Percentiles rank a stretch among this genome's conserved stretches.
phyloP scores from a whole-genome alignment of 176 grass and related monocot genomes.

The Olyra latifolia region DNA sequence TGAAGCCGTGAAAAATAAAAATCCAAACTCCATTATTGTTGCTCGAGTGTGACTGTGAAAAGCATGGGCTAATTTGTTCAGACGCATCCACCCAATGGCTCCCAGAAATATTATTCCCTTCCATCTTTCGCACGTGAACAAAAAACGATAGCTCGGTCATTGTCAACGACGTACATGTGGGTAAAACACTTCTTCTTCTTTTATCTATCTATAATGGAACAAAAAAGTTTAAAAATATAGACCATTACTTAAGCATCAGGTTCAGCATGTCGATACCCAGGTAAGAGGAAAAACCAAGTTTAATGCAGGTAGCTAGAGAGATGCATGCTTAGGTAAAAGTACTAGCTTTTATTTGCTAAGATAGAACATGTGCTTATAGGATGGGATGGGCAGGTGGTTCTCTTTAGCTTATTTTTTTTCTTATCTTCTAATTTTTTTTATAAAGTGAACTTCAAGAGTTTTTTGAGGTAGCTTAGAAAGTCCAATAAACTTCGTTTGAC shows the following conservation, averaged over 20 bases:
- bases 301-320: too few relatives aligned
- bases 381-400: too few relatives aligned
- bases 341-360: too few relatives aligned
- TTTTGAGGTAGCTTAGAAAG: too few relatives aligned
- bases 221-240: background rate
- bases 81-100: slow-evolving; percentile 1
- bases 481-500: too few relatives aligned
- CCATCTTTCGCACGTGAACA: slow-evolving; percentile 24
- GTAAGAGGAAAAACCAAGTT: too few relatives aligned
- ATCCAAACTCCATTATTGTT: slow-evolving; percentile 13
- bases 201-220: background rate
- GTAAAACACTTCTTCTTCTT: background rate
- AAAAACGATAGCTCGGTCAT: slow-evolving; percentile 14
- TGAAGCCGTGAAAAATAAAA: background rate
- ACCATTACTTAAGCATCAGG: background rate
- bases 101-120: background rate
- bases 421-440: too few relatives aligned
- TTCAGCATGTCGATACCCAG: background rate
- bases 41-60: background rate
- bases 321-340: too few relatives aligned
- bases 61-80: background rate
- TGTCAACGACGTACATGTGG: background rate
- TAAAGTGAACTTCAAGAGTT: too few relatives aligned
- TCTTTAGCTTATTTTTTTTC: too few relatives aligned
- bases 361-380: too few relatives aligned